A percentile compares a stretch with the other conserved stretches of the same genome.
Evolutionary conservation across 192 early-diverging fungal genomes (phyloP).

Genomic region (Spizellomyces punctatus): DNA sequence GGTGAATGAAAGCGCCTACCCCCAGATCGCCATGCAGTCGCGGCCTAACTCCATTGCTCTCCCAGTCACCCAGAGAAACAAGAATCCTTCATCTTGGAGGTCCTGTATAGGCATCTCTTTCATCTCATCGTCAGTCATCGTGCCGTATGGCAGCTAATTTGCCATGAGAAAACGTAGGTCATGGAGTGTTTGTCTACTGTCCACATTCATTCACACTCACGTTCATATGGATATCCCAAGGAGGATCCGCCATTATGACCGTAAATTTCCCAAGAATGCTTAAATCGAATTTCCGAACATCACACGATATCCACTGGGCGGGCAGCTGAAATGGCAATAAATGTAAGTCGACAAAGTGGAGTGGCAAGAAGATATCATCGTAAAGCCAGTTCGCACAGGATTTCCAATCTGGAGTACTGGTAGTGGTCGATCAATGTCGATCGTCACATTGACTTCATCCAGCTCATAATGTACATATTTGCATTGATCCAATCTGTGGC

Average conservation of each 20-base stretch:
- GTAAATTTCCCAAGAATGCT: conserved; percentile 56
- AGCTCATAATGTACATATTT: conserved; percentile 67
- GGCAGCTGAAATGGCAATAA: conserved; percentile 38
- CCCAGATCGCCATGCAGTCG: conserved; percentile 51
- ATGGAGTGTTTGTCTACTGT: conserved; percentile 3
- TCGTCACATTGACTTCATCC: conserved; percentile 37
- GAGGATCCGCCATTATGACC: conserved; percentile 69
- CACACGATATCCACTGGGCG: conserved; percentile 67
- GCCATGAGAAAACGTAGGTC: not conserved
- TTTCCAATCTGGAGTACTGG: conserved; percentile 21
- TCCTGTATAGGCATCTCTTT: conserved; percentile 47
- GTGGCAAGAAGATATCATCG: too few species aligned
- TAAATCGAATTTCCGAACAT: conserved; percentile 60
- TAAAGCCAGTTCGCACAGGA: conserved; percentile 9
- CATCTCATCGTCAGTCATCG: conserved; percentile 71
- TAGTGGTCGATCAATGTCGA: conserved; percentile 22
- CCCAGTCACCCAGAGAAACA: conserved; percentile 69
- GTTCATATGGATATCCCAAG: conserved; percentile 71
- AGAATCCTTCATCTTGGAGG: conserved; percentile 58
- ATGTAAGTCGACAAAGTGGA: not conserved
- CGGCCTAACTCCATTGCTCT: conserved; percentile 66
- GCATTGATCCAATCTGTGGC: conserved; percentile 63
- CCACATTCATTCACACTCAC: not conserved
- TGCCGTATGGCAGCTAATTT: conserved; percentile 61
- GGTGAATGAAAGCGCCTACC: conserved; percentile 10